These are phyloP conservation scores for Globisporangium ultimum DNA, from an alignment of 352 stramenopile genomes.

Conservation along the genomic window DNA sequence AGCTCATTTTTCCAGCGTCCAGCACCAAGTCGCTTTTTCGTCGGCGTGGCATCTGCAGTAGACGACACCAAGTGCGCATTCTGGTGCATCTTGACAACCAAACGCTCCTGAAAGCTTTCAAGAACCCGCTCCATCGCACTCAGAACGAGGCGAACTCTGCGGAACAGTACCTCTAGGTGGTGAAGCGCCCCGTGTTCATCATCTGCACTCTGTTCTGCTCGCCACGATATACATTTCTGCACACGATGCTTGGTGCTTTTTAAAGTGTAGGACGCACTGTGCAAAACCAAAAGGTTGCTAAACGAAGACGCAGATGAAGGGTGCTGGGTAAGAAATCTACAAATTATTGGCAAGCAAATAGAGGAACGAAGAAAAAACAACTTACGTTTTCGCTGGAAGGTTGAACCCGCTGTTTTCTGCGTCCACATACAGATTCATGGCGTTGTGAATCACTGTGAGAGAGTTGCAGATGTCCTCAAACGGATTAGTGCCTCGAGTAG, in stretches of 20 bases:
- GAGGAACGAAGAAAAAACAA: background rate
- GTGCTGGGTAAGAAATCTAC: background rate
- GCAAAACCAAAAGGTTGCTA: slow-evolving; percentile 42
- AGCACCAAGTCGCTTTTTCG: background rate
- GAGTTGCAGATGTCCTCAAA: slow-evolving; percentile 42
- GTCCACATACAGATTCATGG: slow-evolving; percentile 37
- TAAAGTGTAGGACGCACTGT: slow-evolving; percentile 31
- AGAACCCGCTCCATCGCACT: slow-evolving; percentile 34
- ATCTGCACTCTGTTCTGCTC: slow-evolving; percentile 30
- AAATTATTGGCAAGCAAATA: background rate
- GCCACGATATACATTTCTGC: slow-evolving; percentile 44
- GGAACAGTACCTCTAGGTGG: slow-evolving; percentile 47
- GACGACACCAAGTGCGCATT: slow-evolving; percentile 11
- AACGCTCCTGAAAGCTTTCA: slow-evolving; percentile 55
- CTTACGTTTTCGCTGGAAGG: slow-evolving; percentile 41
- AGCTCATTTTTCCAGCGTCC: slow-evolving; percentile 48
- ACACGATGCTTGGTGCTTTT: slow-evolving; percentile 30
- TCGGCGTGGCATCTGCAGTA: slow-evolving; percentile 7
- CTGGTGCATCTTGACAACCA: slow-evolving; percentile 67
- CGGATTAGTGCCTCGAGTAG: slow-evolving; percentile 10
- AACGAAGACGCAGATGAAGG: background rate
- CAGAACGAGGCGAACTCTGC: slow-evolving; percentile 25
- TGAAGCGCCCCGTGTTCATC: slow-evolving; percentile 29
- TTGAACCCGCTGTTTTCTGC: slow-evolving; percentile 54
- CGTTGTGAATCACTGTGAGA: slow-evolving; percentile 39